Percentiles rank a stretch among this genome's conserved stretches.
Conservation (phyloP, 305 asterid genomes). For the Rubia balearica region DNA sequence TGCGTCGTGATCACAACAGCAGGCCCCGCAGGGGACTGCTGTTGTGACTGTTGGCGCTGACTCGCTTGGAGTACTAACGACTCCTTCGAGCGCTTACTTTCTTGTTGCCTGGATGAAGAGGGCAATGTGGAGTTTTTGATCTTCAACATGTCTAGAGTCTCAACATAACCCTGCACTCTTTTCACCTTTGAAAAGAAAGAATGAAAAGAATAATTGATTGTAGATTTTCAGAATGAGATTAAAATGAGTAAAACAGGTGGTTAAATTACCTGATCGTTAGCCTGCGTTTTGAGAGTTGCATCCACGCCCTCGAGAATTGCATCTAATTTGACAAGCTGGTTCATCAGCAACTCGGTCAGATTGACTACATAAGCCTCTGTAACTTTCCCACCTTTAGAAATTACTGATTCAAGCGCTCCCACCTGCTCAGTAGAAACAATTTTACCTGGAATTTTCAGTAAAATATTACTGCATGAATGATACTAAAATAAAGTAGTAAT, state of each 20-base stretch:
- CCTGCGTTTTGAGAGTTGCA: conserved; percentile 63
- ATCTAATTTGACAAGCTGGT: conserved; percentile 67
- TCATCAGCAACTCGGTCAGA: conserved; percentile 71
- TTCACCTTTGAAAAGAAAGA: conserved; percentile 36
- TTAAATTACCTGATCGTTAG: conserved; percentile 66
- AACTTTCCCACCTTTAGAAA: conserved; percentile 61
- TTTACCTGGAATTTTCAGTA: not conserved
- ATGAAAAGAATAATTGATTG: too few species aligned
- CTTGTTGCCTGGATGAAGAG: conserved; percentile 5
- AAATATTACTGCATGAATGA: not conserved
- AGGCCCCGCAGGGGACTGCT: conserved; percentile 28
- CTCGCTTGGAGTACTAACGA: too few species aligned
- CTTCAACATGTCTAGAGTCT: conserved; percentile 67
- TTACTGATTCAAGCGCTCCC: conserved; percentile 53
- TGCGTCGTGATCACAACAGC: conserved; percentile 77
- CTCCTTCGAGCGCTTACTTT: not conserved
- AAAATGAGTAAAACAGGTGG: not conserved
- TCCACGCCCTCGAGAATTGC: conserved; percentile 58
- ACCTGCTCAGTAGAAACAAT: conserved; percentile 40
- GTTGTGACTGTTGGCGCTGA: too few species aligned
- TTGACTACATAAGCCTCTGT: conserved; percentile 52
- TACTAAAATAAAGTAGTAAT: too few species aligned
- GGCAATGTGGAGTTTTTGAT: conserved; percentile 35
- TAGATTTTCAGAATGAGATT: too few species aligned
- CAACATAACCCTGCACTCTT: conserved; percentile 73